Conservation (phyloP, 495 filamentous ascomycete species). For the Physcia stellaris region DNA sequence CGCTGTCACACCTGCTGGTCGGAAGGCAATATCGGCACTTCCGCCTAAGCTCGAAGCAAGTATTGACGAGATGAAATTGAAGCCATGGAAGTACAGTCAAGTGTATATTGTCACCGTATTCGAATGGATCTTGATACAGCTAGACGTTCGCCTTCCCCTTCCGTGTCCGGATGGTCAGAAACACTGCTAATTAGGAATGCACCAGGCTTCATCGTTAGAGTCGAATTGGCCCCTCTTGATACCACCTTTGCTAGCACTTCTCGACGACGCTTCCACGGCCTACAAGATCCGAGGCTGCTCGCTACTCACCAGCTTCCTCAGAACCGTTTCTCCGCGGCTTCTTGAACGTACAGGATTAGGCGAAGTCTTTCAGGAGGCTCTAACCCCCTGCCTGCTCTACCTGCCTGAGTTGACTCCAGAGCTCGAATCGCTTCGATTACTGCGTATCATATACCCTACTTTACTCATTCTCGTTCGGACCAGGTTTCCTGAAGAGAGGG, state of each 20-base stretch:
- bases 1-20: constrained; percentile 45
- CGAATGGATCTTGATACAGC: constrained; percentile 44
- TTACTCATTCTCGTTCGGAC: constrained; percentile 45
- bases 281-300: constrained; percentile 48
- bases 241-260: constrained; percentile 67
- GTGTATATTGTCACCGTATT: constrained; percentile 50
- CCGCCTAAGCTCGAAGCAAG: constrained; percentile 31
- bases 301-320: constrained; percentile 46
- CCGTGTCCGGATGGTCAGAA: constrained; percentile 4
- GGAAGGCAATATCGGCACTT: constrained; percentile 42
- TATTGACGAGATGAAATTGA: constrained; percentile 32
- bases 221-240: constrained; percentile 63
- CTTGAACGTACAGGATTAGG: constrained; percentile 61
- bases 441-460: constrained; percentile 51
- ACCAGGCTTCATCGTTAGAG: constrained; percentile 19
- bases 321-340: constrained; percentile 31
- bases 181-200: background rate
- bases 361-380: constrained; percentile 64
- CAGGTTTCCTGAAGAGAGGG: constrained; percentile 14
- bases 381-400: constrained; percentile 57
- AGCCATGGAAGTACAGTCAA: constrained; percentile 63
- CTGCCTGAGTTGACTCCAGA: constrained; percentile 71
- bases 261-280: constrained; percentile 50
- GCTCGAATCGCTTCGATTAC: constrained; percentile 49
- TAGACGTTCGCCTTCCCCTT: constrained; percentile 26